Base-by-base conservation (phyloP, 139 green algal species). In the Coccomyxa sp. region DNA sequence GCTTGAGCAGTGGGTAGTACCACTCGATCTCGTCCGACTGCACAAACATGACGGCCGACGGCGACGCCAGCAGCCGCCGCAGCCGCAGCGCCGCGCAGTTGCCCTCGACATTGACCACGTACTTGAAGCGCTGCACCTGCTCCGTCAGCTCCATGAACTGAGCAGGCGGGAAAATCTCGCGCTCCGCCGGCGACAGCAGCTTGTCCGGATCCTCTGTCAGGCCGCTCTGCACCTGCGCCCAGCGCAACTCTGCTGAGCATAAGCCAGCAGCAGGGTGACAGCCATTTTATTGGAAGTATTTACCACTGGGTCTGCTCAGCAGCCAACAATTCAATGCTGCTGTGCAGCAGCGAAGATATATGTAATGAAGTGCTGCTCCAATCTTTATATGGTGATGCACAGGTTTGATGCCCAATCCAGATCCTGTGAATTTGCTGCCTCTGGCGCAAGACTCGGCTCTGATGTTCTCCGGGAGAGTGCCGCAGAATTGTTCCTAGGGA, bases 31-130 rank as follows among this genome's bases (percentile, higher is more conserved):
- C 60, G 18, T 77, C 58, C 9, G 31, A 67, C 32, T 83, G 57
- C 51, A 83, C 67, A 59, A 59, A 83, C 18, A 83, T 28, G 16
- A 83, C 80, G 13, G 45, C 80, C 0, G 80, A 83, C 15, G 68
- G 57, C 57, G 63, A 78, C 32, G 80, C 63, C 51, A 83, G 80
- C 80, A 83, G 32, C 16, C 78, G 31, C 28, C 31, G 15, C 63
- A 83, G 30, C 13, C 80, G 30, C 67, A 83, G n/a, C 66, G 80
- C 80, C 17, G 80, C 80, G 45, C 80, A 83, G 16, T 83, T 59
- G 16, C 80, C 80, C 38, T 83, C 80, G 18, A 77, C 80, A 79
- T 83, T 83, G 0, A 83, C 75, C 31, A 83, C 78, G 66, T 83
- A 83, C 25, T 79, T 83, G 31, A 57, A 83, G 30, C 21, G 18